These are phyloP conservation scores for Pseudotulostoma volvatum DNA, from an alignment of 495 filamentous ascomycete genomes.

Conservation along the genomic window DNA sequence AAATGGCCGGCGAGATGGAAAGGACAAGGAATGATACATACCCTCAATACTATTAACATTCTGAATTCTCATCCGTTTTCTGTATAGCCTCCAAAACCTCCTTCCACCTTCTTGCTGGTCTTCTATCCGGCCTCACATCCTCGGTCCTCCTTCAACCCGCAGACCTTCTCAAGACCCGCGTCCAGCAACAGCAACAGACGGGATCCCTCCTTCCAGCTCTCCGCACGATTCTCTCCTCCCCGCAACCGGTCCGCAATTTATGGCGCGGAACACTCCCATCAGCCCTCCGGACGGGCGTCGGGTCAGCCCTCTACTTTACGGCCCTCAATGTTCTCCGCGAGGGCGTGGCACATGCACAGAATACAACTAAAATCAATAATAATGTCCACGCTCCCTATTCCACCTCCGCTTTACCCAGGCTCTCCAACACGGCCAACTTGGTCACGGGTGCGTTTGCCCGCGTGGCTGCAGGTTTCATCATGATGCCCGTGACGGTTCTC, in stretches of 20 bases:
- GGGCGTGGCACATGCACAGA: conserved; percentile 34
- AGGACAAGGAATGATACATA: too few relatives aligned
- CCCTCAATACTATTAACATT: neutral
- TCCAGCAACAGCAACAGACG: conserved; percentile 55
- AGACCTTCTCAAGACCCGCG: conserved; percentile 88
- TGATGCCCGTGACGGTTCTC: conserved; percentile 94
- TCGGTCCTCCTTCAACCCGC: conserved; percentile 87
- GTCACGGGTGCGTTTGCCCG: conserved; percentile 69
- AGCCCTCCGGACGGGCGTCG: conserved; percentile 79
- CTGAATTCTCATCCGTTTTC: neutral
- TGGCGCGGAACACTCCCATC: conserved; percentile 92
- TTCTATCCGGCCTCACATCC: conserved; percentile 69
- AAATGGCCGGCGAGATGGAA: too few relatives aligned
- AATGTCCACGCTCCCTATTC: conserved; percentile 11
- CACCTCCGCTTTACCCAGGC: conserved; percentile 66
- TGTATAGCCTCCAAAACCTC: conserved; percentile 31
- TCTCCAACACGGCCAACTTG: conserved; percentile 75
- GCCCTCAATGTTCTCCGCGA: conserved; percentile 69
- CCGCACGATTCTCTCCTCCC: conserved; percentile 46
- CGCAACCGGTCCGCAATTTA: conserved; percentile 50
- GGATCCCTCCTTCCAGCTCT: conserved; percentile 53
- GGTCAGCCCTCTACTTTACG: conserved; percentile 88
- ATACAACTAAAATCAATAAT: conserved; percentile 7
- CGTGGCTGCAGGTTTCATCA: conserved; percentile 67
- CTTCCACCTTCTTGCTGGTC: conserved; percentile 82